These are phyloP conservation scores for Plectosphaerella plurivora DNA, from an alignment of 2,329 filamentous ascomycete genomes.

Conservation along the genomic window DNA sequence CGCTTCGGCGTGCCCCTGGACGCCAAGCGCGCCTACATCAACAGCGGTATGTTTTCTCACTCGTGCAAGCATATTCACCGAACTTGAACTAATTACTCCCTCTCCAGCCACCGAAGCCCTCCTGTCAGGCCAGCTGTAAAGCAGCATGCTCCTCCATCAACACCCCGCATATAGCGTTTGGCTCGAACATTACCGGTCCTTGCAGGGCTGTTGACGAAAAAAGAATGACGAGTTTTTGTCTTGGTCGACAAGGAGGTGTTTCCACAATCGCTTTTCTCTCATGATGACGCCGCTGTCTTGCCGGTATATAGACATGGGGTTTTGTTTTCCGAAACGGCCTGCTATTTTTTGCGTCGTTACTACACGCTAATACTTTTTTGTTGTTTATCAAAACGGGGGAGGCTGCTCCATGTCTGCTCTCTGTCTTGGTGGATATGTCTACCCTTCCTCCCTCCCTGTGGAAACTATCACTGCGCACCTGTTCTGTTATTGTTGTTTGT, in stretches of 20 bases:
- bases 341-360: background rate
- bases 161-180: too few relatives aligned
- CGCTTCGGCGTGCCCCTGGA: constrained; percentile 86
- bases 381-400: background rate
- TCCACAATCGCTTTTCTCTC: too few relatives aligned
- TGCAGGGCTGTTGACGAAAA: too few relatives aligned
- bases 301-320: background rate
- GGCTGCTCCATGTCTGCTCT: background rate
- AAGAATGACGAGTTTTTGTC: too few relatives aligned
- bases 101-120: constrained; percentile 68
- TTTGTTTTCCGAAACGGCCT: background rate
- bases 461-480: too few relatives aligned
- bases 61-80: background rate
- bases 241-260: too few relatives aligned
- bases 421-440: background rate
- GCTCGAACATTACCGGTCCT: too few relatives aligned
- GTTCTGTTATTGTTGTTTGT: background rate
- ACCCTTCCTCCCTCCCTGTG: too few relatives aligned
- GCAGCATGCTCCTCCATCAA: background rate
- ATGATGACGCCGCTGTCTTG: too few relatives aligned
- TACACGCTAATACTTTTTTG: background rate
- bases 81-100: constrained; percentile 11
- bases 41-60: constrained; percentile 64
- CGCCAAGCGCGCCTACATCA: constrained; percentile 87
- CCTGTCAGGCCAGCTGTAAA: constrained; percentile 69